Evolutionary conservation across 1,139 yeast genomes (phyloP), one percentile per base, ranked within the genome.

Genomic region (Pichia sp.): DNA sequence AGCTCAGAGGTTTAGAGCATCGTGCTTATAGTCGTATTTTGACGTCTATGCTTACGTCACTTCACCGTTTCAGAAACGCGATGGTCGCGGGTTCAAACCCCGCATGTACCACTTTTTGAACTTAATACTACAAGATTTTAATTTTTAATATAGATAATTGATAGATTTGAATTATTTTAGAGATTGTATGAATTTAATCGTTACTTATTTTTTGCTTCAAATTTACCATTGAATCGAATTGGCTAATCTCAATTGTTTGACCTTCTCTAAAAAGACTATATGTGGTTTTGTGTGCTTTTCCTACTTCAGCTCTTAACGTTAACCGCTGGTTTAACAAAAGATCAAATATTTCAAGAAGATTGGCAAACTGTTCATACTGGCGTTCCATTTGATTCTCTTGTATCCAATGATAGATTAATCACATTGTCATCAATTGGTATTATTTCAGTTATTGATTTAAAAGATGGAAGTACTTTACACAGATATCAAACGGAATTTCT

Each of bases 1-100:
- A 60, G 64, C 64, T 60, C 64, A 60, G 64, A 59, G 63, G 64
- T 60, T 59, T 54, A 60, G 64, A 60, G 64, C 64, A 59, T 60
- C 64, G 64, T 60, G 64, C 64, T 60, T 60, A 60, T 60, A 60
- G 63, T 59, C 63, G 64, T 60, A 52, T 54, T 49, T 52, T 51
- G 55, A 57, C 64, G 62, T 53, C 60, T 60, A 56, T 60, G 53
- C 61, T 46, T 50, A 60, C 55, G 59, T 54, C 62, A 60, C 63
- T 50, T 53, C 51, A 47, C 57, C 61, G 62, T 59, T 59, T 56
- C 58, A 43, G 64, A 57, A 56, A 60, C 64, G 64, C 64, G 64
- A 60, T 59, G 64, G 64, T 60, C 64, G 59, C 64, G 64, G 64
- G 64, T 60, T 60, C 64, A 60, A 60, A 57, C 64, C 64, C 64